A percentile compares a stretch with the other conserved stretches of the same genome.
Conservation (phyloP, 139 green algal species). For the Edaphochlamys debaryana region DNA sequence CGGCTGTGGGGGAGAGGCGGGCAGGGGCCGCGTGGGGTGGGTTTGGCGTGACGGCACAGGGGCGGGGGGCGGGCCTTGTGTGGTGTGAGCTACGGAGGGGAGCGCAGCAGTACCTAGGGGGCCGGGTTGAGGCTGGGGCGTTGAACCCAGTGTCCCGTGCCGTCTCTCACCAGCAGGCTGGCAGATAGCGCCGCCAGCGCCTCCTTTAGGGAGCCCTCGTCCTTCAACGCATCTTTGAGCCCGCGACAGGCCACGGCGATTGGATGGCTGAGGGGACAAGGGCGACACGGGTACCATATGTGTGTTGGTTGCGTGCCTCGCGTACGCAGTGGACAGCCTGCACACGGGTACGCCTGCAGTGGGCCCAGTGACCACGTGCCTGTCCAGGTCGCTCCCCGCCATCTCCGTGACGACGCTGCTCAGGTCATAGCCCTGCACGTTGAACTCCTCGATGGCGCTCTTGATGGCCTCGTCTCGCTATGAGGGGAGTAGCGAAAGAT, state of each 20-base stretch:
- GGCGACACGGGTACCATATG: not conserved
- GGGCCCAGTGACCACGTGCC: conserved; percentile 45
- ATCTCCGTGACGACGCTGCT: conserved; percentile 68
- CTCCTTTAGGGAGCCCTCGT: conserved; percentile 1
- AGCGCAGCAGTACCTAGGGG: no score
- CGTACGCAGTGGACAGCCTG: no score
- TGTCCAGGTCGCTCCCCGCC: conserved; percentile 49
- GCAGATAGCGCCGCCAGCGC: not conserved
- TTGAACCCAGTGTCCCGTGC: no score
- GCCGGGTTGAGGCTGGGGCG: no score
- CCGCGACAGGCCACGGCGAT: conserved; percentile 44
- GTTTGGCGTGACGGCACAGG: no score
- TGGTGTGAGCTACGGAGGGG: no score
- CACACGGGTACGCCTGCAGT: no score
- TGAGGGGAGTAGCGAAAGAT: no score
- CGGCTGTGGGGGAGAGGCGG: no score
- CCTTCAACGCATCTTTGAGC: conserved; percentile 31
- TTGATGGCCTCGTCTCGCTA: conserved; percentile 80
- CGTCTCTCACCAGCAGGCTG: conserved; percentile 32
- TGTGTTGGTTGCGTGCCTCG: no score
- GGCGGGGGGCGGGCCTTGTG: no score
- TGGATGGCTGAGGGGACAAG: conserved; percentile 49
- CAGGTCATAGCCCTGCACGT: conserved; percentile 79
- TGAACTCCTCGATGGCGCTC: conserved; percentile 80
- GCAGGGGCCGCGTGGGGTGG: no score